Percentiles rank a stretch among this genome's conserved stretches.
phyloP scores from a whole-genome alignment of 1,139 yeast species.

The Zygotorulaspora mrakii region DNA sequence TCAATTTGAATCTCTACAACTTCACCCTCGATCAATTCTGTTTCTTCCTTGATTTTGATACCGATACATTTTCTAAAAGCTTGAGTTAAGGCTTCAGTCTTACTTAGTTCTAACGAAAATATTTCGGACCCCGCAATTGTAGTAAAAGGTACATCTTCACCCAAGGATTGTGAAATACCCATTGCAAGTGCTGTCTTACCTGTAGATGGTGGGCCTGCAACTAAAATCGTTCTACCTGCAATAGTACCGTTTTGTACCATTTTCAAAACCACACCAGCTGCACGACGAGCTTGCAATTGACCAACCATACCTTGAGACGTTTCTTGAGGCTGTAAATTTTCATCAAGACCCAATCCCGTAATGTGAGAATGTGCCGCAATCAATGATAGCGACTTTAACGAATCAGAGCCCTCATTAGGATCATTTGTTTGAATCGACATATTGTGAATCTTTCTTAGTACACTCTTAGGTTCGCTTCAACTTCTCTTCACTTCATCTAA shows the following conservation, averaged over 20 bases:
- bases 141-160: slow-evolving; percentile 91
- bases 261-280: slow-evolving; percentile 89
- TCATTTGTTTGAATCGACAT: slow-evolving; percentile 46
- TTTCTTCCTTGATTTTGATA: slow-evolving; percentile 90
- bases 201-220: slow-evolving; percentile 98
- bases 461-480: too few species aligned
- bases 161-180: slow-evolving; percentile 89
- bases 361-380: slow-evolving; percentile 98
- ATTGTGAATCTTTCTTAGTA: not conserved
- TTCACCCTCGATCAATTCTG: slow-evolving; percentile 97
- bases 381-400: slow-evolving; percentile 57
- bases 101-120: slow-evolving; percentile 83
- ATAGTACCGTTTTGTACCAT: slow-evolving; percentile 92
- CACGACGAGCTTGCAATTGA: slow-evolving; percentile 88
- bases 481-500: not conserved
- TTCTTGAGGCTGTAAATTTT: slow-evolving; percentile 76
- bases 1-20: slow-evolving; percentile 98
- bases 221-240: slow-evolving; percentile 92
- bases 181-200: slow-evolving; percentile 99
- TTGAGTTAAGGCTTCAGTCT: slow-evolving; percentile 93
- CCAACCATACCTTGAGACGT: slow-evolving; percentile 96
- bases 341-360: slow-evolving; percentile 91
- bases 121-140: slow-evolving; percentile 93
- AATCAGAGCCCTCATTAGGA: slow-evolving; percentile 41
- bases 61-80: slow-evolving; percentile 96